phyloP scores from a whole-genome alignment of 306 rosid species.

The Senna siamea region DNA sequence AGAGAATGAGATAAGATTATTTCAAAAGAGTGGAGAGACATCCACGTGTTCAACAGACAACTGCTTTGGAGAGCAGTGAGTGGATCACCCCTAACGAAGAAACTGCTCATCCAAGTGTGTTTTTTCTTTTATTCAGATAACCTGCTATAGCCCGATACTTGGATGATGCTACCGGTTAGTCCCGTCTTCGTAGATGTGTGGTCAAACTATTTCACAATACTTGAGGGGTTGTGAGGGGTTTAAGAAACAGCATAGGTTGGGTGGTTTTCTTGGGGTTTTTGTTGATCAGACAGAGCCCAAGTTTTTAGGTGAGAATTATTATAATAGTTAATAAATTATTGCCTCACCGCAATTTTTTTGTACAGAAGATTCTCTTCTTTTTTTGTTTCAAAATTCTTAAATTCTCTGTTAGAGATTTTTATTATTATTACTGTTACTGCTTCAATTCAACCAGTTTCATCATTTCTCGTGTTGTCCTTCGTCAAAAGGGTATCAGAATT shows the following conservation, averaged over 20 bases:
- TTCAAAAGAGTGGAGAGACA: conserved; percentile 50
- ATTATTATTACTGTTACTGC: conserved; percentile 13
- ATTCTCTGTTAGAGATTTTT: conserved; percentile 6
- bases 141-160: conserved; percentile 46
- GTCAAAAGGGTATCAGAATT: conserved; percentile 14
- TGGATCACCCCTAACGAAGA: conserved; percentile 60
- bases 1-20: conserved; percentile 58
- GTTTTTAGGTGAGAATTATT: conserved; percentile 47
- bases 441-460: conserved; percentile 30
- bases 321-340: background rate
- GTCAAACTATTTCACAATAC: conserved; percentile 49
- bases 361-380: background rate
- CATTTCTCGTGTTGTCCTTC: background rate
- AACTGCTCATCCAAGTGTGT: conserved; percentile 66
- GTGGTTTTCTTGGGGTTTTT: conserved; percentile 63
- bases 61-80: conserved; percentile 43
- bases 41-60: conserved; percentile 60
- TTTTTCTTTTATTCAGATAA: conserved; percentile 11
- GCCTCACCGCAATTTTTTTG: conserved; percentile 2
- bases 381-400: conserved; percentile 1
- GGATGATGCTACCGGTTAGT: conserved; percentile 39
- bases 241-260: conserved; percentile 56
- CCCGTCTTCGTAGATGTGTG: conserved; percentile 43
- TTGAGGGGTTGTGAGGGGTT: conserved; percentile 55
- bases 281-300: conserved; percentile 53